Percentiles rank a stretch among this genome's conserved stretches.
phyloP scores from a whole-genome alignment of 768 basidiomycete genomes.

The Naganishia randhawae region DNA sequence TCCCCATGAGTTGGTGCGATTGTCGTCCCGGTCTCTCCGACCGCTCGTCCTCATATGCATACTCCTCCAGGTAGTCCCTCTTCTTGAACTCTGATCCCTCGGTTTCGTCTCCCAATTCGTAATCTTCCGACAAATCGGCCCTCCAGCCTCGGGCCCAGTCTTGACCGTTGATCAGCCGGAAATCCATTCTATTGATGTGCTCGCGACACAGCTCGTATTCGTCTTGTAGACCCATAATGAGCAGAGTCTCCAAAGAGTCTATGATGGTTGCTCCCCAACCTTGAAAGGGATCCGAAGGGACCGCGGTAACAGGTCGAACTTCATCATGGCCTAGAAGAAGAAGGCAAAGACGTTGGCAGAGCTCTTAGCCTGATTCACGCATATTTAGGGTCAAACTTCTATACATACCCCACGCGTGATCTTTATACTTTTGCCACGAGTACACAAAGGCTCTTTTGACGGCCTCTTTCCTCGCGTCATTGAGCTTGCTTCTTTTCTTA shows the following conservation, averaged over 20 bases:
- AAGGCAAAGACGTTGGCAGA: background rate
- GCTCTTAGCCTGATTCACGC: background rate
- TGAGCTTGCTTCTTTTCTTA: conserved; percentile 31
- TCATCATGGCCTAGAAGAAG: conserved; percentile 45
- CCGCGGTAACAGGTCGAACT: conserved; percentile 40
- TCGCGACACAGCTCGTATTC: conserved; percentile 49
- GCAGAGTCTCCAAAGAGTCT: conserved; percentile 47
- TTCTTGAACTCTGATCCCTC: background rate
- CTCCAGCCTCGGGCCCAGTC: conserved; percentile 42
- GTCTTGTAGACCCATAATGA: conserved; percentile 46
- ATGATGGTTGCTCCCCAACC: conserved; percentile 49
- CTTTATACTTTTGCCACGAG: conserved; percentile 50
- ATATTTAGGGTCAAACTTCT: background rate
- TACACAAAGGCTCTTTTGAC: conserved; percentile 46
- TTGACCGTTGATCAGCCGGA: conserved; percentile 42
- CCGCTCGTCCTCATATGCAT: conserved; percentile 5
- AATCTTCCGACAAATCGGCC: background rate
- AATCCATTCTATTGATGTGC: conserved; percentile 46
- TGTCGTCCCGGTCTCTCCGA: conserved; percentile 17
- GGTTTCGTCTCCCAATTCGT: background rate
- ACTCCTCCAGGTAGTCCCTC: conserved; percentile 12
- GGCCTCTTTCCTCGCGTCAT: conserved; percentile 44
- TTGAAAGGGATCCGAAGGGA: conserved; percentile 46
- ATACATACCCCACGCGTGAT: conserved; percentile 48
- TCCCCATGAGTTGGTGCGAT: conserved; percentile 18